These are phyloP conservation scores for Leccinum fallax DNA, from an alignment of 1,284 basidiomycete genomes.

Conservation along the genomic window DNA sequence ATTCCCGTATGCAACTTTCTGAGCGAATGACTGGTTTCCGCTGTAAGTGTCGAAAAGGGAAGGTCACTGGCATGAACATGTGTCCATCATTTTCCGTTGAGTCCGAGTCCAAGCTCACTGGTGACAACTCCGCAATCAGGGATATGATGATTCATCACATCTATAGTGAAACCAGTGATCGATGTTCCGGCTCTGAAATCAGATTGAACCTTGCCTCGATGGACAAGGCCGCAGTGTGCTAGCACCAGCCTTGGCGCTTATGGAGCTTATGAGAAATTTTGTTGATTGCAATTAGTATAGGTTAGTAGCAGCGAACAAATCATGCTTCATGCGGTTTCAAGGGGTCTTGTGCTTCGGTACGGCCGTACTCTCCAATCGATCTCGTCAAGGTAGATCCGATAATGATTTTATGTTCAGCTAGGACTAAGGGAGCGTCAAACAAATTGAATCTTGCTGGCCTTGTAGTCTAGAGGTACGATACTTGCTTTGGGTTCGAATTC, in stretches of 20 bases:
- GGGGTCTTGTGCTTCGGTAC: background rate
- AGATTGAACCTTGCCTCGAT: background rate
- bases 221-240: no score
- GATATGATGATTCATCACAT: background rate
- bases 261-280: background rate
- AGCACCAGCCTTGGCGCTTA: background rate
- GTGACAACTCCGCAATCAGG: background rate
- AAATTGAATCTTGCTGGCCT: constrained; percentile 6
- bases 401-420: background rate
- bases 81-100: background rate
- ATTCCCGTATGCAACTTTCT: background rate
- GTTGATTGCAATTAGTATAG: background rate
- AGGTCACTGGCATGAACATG: background rate
- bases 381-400: background rate
- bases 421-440: background rate
- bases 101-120: background rate
- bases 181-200: background rate
- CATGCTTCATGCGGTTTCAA: background rate
- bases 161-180: background rate
- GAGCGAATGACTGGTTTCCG: background rate
- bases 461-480: constrained; percentile 31
- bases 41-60: background rate
- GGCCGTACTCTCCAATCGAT: background rate
- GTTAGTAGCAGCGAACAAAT: background rate
- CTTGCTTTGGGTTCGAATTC: constrained; percentile 29